Evolutionary conservation across 2,329 filamentous ascomycete species (phyloP).

Genomic region (Fusarium secorum): DNA sequence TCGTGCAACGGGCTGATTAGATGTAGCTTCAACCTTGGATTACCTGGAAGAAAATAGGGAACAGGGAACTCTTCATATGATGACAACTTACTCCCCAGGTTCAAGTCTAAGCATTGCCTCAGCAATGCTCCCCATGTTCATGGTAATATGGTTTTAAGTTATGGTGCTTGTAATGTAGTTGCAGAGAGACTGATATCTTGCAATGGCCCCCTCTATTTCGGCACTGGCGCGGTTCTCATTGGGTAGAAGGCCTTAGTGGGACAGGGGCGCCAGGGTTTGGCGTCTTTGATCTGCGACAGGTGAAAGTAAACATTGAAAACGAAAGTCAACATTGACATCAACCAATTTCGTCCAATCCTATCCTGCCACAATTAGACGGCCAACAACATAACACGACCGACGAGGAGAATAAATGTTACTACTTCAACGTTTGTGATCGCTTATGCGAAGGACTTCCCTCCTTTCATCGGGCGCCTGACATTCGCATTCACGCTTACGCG

Average conservation of each 20-base stretch:
- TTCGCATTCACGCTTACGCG: background rate
- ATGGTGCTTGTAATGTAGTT: background rate
- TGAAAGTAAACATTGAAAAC: slow-evolving; percentile 35
- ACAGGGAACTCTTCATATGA: background rate
- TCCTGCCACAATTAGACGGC: slow-evolving; percentile 15
- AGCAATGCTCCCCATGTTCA: background rate
- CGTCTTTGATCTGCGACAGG: slow-evolving; percentile 15
- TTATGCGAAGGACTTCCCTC: slow-evolving; percentile 7
- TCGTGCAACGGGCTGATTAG: background rate
- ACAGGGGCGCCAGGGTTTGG: slow-evolving; percentile 10
- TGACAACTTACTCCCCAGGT: background rate
- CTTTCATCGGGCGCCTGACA: background rate
- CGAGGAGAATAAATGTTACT: slow-evolving; percentile 21
- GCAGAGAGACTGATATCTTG: background rate
- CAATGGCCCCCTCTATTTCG: background rate
- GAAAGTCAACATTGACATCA: slow-evolving; percentile 31
- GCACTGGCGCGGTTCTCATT: slow-evolving; percentile 7
- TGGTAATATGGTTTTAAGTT: background rate
- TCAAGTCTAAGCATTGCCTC: background rate
- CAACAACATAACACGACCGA: slow-evolving; percentile 3
- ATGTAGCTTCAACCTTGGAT: background rate
- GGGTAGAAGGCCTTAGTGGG: background rate
- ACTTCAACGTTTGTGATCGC: slow-evolving; percentile 16
- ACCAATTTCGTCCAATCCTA: slow-evolving; percentile 16
- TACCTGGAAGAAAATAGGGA: background rate